phyloP scores from a whole-genome alignment of 2,329 filamentous ascomycete genomes.

The Dactylellina parvicollis region DNA sequence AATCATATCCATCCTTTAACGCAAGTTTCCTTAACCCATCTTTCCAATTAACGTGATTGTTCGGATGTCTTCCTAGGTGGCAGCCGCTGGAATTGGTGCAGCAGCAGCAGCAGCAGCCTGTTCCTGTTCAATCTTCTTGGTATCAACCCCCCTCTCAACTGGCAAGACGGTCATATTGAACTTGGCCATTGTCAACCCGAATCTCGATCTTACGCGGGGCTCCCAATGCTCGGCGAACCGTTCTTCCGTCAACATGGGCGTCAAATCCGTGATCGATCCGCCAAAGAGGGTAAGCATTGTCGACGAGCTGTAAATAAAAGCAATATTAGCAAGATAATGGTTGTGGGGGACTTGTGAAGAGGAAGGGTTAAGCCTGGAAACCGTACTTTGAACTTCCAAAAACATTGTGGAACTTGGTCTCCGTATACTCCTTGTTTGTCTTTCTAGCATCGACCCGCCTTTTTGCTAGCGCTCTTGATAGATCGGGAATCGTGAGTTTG shows the following conservation, averaged over 20 bases:
- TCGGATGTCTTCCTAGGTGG: not conserved
- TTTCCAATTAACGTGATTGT: too few relatives aligned
- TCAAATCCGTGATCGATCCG: constrained; percentile 61
- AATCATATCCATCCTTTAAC: too few relatives aligned
- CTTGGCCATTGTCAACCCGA: constrained; percentile 62
- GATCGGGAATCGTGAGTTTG: constrained; percentile 60
- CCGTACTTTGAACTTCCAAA: constrained; percentile 62
- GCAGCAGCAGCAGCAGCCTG: constrained; percentile 25
- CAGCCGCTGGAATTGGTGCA: not conserved
- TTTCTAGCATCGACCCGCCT: constrained; percentile 60
- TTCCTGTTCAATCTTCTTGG: constrained; percentile 56
- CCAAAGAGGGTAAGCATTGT: constrained; percentile 63
- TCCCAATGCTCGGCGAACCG: constrained; percentile 63
- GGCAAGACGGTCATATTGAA: constrained; percentile 62
- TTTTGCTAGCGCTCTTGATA: constrained; percentile 59
- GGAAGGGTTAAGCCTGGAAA: not conserved
- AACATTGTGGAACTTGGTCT: constrained; percentile 61
- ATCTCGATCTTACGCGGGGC: constrained; percentile 60
- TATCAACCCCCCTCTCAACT: constrained; percentile 61
- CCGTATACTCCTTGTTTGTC: constrained; percentile 60
- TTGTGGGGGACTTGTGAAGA: not conserved
- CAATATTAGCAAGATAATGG: not conserved
- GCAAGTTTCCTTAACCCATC: too few relatives aligned
- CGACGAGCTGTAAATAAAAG: constrained; percentile 59
- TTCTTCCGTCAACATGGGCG: constrained; percentile 62